Conservation (phyloP, 495 filamentous ascomycete genomes). For the Daldinia childiae region DNA sequence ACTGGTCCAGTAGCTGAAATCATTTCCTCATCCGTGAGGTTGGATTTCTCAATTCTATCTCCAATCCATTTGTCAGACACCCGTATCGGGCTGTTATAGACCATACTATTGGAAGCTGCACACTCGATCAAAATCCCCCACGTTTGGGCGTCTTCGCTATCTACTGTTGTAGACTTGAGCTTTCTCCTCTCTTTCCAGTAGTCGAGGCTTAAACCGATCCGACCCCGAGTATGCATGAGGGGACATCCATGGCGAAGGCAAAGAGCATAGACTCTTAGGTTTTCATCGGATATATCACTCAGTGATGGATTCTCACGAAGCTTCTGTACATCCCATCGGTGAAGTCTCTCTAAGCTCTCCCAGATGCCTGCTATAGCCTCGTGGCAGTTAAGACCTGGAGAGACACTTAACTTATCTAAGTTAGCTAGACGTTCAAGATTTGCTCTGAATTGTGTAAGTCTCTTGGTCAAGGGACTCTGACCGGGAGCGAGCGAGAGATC, state of each 20-base stretch:
- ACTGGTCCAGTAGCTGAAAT: slow-evolving; percentile 54
- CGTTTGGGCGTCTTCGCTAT: slow-evolving; percentile 50
- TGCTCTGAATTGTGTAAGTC: slow-evolving; percentile 73
- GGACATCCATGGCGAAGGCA: slow-evolving; percentile 79
- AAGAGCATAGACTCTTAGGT: slow-evolving; percentile 63
- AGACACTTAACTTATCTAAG: slow-evolving; percentile 79
- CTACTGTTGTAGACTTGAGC: slow-evolving; percentile 49
- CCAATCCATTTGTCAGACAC: slow-evolving; percentile 75
- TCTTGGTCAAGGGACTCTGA: slow-evolving; percentile 66
- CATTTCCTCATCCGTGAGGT: slow-evolving; percentile 52
- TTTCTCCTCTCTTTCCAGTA: slow-evolving; percentile 81
- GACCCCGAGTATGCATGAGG: slow-evolving; percentile 74
- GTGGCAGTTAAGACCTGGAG: slow-evolving; percentile 81
- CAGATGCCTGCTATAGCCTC: slow-evolving; percentile 87
- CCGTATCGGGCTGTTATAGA: slow-evolving; percentile 67
- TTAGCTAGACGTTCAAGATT: slow-evolving; percentile 83
- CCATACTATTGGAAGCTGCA: slow-evolving; percentile 56
- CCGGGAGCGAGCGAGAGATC: slow-evolving; percentile 58
- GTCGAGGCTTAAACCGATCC: slow-evolving; percentile 79
- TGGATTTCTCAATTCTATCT: slow-evolving; percentile 62
- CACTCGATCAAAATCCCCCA: slow-evolving; percentile 74
- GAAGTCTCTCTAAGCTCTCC: slow-evolving; percentile 68
- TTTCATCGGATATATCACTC: slow-evolving; percentile 59
- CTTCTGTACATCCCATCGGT: slow-evolving; percentile 73
- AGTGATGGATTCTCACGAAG: slow-evolving; percentile 61